A percentile compares a stretch with the other conserved stretches of the same genome.
phyloP scores from a whole-genome alignment of 1,139 yeast species.

The Zygosaccharomyces pseudobailii region DNA sequence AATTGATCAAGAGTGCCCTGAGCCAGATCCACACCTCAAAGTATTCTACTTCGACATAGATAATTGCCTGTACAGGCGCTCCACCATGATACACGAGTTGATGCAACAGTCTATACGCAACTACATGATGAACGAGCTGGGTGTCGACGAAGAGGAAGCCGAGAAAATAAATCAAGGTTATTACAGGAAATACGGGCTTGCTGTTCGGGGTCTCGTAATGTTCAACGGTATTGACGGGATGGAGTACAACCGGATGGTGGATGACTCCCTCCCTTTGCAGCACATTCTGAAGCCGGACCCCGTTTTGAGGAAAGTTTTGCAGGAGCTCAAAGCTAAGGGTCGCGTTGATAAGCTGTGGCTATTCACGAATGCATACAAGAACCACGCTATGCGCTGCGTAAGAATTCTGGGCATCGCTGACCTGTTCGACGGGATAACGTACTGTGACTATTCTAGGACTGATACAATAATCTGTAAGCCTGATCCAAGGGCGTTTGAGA shows the following conservation, averaged over 20 bases:
- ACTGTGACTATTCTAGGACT: constrained; percentile 66
- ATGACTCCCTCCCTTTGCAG: constrained; percentile 86
- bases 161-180: constrained; percentile 63
- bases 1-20: constrained; percentile 23
- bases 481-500: constrained; percentile 53
- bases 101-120: constrained; percentile 84
- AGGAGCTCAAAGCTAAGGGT: constrained; percentile 41
- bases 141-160: constrained; percentile 70
- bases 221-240: constrained; percentile 80
- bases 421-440: constrained; percentile 87
- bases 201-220: constrained; percentile 85
- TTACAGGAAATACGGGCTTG: constrained; percentile 84
- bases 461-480: constrained; percentile 83
- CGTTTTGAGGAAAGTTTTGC: constrained; percentile 48
- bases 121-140: constrained; percentile 64
- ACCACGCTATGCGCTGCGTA: constrained; percentile 76
- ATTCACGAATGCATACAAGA: constrained; percentile 89
- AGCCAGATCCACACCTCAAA: constrained; percentile 24
- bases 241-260: constrained; percentile 82
- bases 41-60: constrained; percentile 90
- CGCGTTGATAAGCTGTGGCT: constrained; percentile 69
- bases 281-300: constrained; percentile 60
- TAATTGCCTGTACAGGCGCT: constrained; percentile 75
- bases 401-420: constrained; percentile 82
- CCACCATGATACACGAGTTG: constrained; percentile 72